Evolutionary conservation across 805 yeast species (phyloP).

Genomic region (Myxozyma nipponensis): DNA sequence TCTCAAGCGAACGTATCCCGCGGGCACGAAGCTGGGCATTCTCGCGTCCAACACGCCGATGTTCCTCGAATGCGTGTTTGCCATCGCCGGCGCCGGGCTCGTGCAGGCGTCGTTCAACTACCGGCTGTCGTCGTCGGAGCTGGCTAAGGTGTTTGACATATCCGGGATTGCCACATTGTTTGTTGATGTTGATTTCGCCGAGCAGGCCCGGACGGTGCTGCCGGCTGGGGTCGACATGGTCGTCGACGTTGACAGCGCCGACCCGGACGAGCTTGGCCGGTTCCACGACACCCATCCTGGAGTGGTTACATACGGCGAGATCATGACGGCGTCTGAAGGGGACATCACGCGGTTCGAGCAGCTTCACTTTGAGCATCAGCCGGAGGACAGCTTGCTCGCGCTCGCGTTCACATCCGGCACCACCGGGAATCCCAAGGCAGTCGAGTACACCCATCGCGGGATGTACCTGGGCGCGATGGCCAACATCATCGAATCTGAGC

Average conservation of each 20-base stretch:
- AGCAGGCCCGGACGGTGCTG: slow-evolving; percentile 24
- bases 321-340: slow-evolving; percentile 1
- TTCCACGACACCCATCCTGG: slow-evolving; percentile 2
- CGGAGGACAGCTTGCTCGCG: slow-evolving; percentile 24
- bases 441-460: slow-evolving; percentile 39
- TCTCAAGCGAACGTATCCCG: slow-evolving; percentile 28
- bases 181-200: slow-evolving; percentile 6
- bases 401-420: slow-evolving; percentile 39
- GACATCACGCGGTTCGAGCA: slow-evolving; percentile 11
- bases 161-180: slow-evolving; percentile 19
- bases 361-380: slow-evolving; percentile 23
- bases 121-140: slow-evolving; percentile 34
- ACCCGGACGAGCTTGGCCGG: slow-evolving; percentile 7
- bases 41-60: slow-evolving; percentile 39
- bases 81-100: slow-evolving; percentile 37
- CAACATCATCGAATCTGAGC: slow-evolving; percentile 34
- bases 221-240: slow-evolving; percentile 20
- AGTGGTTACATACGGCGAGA: slow-evolving; percentile 11
- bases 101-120: slow-evolving; percentile 38
- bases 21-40: slow-evolving; percentile 33
- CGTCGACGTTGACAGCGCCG: slow-evolving; percentile 25
- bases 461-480: slow-evolving; percentile 36
- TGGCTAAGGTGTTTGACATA: slow-evolving; percentile 33
- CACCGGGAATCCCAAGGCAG: slow-evolving; percentile 40
- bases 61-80: slow-evolving; percentile 37